Evolutionary conservation across 148 eudicot genomes (phyloP).

Genomic region (Rheum nobile): DNA sequence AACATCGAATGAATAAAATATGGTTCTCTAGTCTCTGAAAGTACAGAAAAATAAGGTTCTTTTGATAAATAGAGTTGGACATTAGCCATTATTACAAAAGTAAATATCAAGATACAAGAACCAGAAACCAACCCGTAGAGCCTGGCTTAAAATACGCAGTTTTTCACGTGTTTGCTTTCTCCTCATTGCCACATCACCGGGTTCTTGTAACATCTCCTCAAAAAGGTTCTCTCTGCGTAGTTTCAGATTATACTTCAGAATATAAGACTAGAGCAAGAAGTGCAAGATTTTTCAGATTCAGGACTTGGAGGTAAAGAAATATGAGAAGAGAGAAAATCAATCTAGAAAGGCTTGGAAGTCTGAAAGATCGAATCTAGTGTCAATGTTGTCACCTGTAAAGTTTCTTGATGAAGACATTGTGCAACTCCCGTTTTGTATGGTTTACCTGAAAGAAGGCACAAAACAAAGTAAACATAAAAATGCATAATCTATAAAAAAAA

Average conservation of each 20-base stretch:
- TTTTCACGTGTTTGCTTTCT: constrained; percentile 80
- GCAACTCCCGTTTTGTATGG: constrained; percentile 38
- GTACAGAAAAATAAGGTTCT: neutral
- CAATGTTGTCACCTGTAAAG: constrained; percentile 64
- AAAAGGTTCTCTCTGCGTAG: constrained; percentile 68
- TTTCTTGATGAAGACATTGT: constrained; percentile 84
- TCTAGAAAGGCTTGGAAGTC: neutral
- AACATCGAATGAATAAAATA: neutral
- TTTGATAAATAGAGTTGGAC: too few relatives aligned
- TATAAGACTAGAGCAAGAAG: neutral
- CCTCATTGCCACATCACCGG: constrained; percentile 68
- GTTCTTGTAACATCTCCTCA: constrained; percentile 94
- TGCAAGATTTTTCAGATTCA: neutral
- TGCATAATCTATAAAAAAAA: neutral
- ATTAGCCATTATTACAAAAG: neutral
- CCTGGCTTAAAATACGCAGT: constrained; percentile 73
- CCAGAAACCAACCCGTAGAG: constrained; percentile 58
- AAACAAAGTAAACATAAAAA: neutral
- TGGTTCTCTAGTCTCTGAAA: neutral
- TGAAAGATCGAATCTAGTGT: neutral
- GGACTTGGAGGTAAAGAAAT: neutral
- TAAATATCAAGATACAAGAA: neutral
- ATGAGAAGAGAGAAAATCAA: neutral
- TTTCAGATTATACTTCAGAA: neutral
- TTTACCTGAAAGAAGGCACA: constrained; percentile 20